These are phyloP conservation scores for Chondrus crispus DNA, from an alignment of 23 red algal species.

Conservation along the genomic window DNA sequence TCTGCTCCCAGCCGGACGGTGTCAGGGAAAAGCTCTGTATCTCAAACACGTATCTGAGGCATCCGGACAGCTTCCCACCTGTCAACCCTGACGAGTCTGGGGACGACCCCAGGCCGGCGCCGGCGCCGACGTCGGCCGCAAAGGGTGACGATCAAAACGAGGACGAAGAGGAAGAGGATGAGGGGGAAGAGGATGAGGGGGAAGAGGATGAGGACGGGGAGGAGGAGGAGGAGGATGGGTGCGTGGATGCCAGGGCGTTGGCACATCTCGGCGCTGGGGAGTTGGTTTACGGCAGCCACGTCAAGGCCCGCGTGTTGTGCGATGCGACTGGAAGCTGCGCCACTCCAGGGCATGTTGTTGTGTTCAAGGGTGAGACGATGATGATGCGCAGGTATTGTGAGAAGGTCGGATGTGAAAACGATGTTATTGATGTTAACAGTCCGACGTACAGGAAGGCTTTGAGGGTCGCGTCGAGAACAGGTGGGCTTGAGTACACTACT, in stretches of 20 bases:
- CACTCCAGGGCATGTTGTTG: not conserved
- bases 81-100: too few species aligned
- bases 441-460: not conserved
- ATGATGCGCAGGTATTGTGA: not conserved
- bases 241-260: not conserved
- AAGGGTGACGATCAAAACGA: too few species aligned
- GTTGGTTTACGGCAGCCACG: not conserved
- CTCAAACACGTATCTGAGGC: too few species aligned
- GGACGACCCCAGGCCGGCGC: too few species aligned
- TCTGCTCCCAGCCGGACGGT: too few species aligned
- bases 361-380: not conserved
- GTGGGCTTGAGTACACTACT: slow-evolving; percentile 18
- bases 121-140: too few species aligned
- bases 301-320: not conserved
- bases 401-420: not conserved
- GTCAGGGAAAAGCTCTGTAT: too few species aligned
- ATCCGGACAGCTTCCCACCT: too few species aligned
- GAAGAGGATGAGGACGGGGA: not conserved
- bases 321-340: slow-evolving; percentile 1
- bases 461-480: not conserved
- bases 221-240: not conserved
- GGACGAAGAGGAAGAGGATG: not conserved
- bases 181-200: not conserved
- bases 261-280: not conserved
- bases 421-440: not conserved